Evolutionary conservation across 208 protist species (phyloP).

Genomic region (Crithidia expoeki): DNA sequence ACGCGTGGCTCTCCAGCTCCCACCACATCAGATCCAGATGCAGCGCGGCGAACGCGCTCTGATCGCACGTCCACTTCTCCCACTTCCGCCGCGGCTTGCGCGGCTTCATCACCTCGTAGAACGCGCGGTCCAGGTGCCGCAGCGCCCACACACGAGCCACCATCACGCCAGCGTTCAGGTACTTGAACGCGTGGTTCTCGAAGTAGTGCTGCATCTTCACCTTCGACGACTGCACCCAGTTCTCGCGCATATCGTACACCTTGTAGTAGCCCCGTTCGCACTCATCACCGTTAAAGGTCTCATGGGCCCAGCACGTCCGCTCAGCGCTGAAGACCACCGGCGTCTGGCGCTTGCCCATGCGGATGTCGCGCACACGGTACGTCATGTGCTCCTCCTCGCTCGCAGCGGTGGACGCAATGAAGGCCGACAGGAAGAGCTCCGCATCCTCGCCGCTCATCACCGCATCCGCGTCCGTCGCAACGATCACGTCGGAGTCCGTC

Average conservation of each 20-base stretch:
- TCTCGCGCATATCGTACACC: not conserved
- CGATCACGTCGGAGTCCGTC: constrained; percentile 1
- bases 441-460: constrained; percentile 5
- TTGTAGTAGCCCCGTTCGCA: not conserved
- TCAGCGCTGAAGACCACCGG: constrained; percentile 4
- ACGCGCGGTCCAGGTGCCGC: not conserved
- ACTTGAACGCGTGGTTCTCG: not conserved
- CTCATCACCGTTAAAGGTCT: not conserved
- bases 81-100: not conserved
- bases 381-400: not conserved
- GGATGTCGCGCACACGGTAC: constrained; percentile 6
- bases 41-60: not conserved
- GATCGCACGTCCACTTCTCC: not conserved
- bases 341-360: constrained; percentile 1
- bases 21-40: constrained; percentile 1
- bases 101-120: not conserved
- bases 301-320: not conserved
- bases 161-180: constrained; percentile 4
- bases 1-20: constrained; percentile 3
- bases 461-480: constrained; percentile 3
- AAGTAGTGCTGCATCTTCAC: not conserved
- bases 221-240: not conserved
- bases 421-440: not conserved
- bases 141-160: constrained; percentile 5
- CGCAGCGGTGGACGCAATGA: not conserved